Percentiles rank a stretch among this genome's conserved stretches.
Evolutionary conservation across 768 basidiomycete genomes (phyloP).

Genomic region (Mycena polygramma): DNA sequence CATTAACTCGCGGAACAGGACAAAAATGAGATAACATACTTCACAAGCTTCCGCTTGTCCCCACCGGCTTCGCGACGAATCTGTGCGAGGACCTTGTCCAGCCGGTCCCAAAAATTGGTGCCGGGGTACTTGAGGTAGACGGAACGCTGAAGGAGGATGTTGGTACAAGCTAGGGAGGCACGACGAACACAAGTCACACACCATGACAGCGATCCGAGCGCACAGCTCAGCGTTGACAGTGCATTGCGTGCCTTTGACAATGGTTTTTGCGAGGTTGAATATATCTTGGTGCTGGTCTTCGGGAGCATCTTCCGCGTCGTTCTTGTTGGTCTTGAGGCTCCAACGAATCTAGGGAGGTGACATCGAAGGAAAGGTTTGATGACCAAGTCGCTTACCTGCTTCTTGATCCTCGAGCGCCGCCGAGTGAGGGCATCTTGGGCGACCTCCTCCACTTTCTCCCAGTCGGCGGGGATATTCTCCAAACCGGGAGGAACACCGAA

Average conservation of each 20-base stretch:
- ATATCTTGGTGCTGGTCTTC: neutral
- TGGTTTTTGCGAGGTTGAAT: neutral
- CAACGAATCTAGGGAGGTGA: too few relatives aligned
- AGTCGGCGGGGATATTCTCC: slow-evolving; percentile 1
- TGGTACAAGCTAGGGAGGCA: neutral
- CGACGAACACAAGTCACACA: neutral
- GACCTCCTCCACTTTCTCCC: neutral
- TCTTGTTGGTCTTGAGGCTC: too few relatives aligned
- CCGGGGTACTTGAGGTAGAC: slow-evolving; percentile 8
- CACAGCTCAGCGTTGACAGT: neutral
- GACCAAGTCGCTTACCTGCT: too few relatives aligned
- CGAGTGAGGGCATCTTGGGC: neutral
- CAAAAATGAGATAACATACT: neutral
- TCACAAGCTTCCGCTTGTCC: neutral
- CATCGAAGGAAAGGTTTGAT: too few relatives aligned
- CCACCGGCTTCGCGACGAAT: neutral
- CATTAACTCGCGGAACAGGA: neutral
- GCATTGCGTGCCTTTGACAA: slow-evolving; percentile 1
- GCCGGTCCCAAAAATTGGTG: neutral
- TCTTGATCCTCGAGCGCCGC: neutral
- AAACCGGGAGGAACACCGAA: neutral
- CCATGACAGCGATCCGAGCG: slow-evolving; percentile 1
- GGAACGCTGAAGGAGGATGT: neutral
- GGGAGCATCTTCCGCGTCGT: too few relatives aligned
- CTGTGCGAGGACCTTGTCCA: neutral